A percentile compares a stretch with the other conserved stretches of the same genome.
Evolutionary conservation across 1,284 basidiomycete genomes (phyloP).

Genomic region (Thelephora terrestris): DNA sequence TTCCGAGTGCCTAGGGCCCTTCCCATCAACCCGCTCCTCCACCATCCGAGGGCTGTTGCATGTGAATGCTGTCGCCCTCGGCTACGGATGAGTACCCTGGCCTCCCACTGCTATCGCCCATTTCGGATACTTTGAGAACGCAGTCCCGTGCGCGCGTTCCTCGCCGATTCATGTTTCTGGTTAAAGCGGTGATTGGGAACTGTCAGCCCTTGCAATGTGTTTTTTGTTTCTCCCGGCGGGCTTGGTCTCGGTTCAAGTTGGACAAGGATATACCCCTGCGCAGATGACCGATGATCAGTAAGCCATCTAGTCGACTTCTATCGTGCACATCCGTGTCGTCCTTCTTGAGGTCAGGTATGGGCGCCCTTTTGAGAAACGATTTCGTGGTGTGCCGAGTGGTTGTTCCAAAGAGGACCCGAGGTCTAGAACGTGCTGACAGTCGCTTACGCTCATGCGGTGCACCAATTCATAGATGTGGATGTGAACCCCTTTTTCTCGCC

Average conservation of each 20-base stretch:
- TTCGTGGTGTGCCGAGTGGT: too few relatives aligned
- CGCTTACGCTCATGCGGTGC: too few relatives aligned
- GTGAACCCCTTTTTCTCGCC: too few relatives aligned
- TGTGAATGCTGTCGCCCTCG: slow-evolving; percentile 30
- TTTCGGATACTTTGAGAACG: slow-evolving; percentile 33
- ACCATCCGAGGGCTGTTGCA: too few relatives aligned
- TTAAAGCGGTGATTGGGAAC: slow-evolving; percentile 21
- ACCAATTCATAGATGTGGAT: too few relatives aligned
- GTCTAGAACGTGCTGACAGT: too few relatives aligned
- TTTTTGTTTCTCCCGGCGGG: slow-evolving; percentile 23
- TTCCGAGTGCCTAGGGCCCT: too few relatives aligned
- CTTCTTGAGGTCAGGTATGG: too few relatives aligned
- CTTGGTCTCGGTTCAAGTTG: slow-evolving; percentile 29
- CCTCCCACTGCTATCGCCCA: slow-evolving; percentile 28
- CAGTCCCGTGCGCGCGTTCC: slow-evolving; percentile 31
- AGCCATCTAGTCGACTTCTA: slow-evolving; percentile 27
- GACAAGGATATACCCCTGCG: slow-evolving; percentile 28
- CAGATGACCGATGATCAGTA: slow-evolving; percentile 34
- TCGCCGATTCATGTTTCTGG: slow-evolving; percentile 20
- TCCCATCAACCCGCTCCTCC: too few relatives aligned
- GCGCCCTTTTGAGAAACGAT: too few relatives aligned
- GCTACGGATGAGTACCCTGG: slow-evolving; percentile 25
- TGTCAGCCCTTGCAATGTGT: slow-evolving; percentile 19
- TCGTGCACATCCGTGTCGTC: too few relatives aligned
- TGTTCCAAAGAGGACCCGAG: too few relatives aligned